Evolutionary conservation across 2,329 filamentous ascomycete genomes (phyloP).

Genomic region (Hypoxylon sp.): DNA sequence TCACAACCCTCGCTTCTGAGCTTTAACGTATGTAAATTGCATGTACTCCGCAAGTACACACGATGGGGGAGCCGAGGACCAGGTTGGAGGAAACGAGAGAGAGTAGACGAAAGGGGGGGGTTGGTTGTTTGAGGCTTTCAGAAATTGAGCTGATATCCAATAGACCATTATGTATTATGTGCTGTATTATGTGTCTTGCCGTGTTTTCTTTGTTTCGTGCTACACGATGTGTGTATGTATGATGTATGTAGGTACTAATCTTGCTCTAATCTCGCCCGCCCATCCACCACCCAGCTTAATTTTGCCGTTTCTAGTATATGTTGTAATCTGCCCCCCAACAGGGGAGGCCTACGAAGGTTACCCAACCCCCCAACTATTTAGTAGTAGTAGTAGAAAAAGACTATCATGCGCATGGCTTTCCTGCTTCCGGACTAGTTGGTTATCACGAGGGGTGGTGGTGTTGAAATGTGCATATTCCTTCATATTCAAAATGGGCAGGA

Average conservation of each 20-base stretch:
- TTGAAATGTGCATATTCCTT: background rate
- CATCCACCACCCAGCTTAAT: constrained; percentile 8
- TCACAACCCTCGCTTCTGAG: constrained; percentile 29
- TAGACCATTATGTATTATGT: constrained; percentile 7
- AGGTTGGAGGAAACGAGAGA: constrained; percentile 36
- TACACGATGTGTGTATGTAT: background rate
- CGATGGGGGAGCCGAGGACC: constrained; percentile 36
- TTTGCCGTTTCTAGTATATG: constrained; percentile 27
- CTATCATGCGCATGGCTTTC: constrained; percentile 8
- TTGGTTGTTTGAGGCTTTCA: constrained; percentile 24
- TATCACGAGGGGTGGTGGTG: constrained; percentile 4
- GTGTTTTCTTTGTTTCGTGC: constrained; percentile 12
- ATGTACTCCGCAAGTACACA: constrained; percentile 3
- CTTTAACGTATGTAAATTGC: constrained; percentile 7
- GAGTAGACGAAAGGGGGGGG: constrained; percentile 6
- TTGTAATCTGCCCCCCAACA: constrained; percentile 10
- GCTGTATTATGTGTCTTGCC: constrained; percentile 22
- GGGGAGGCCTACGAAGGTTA: constrained; percentile 9
- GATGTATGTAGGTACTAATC: too few species aligned
- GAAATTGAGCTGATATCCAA: constrained; percentile 26
- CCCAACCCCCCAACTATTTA: constrained; percentile 8
- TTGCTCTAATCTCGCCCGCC: background rate
- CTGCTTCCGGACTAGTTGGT: constrained; percentile 19
- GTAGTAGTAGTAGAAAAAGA: background rate
- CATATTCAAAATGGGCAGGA: constrained; percentile 13